Evolutionary conservation across 257 asterid genomes (phyloP), one percentile per base, ranked within the genome.

Genomic region (Vinca minor): DNA sequence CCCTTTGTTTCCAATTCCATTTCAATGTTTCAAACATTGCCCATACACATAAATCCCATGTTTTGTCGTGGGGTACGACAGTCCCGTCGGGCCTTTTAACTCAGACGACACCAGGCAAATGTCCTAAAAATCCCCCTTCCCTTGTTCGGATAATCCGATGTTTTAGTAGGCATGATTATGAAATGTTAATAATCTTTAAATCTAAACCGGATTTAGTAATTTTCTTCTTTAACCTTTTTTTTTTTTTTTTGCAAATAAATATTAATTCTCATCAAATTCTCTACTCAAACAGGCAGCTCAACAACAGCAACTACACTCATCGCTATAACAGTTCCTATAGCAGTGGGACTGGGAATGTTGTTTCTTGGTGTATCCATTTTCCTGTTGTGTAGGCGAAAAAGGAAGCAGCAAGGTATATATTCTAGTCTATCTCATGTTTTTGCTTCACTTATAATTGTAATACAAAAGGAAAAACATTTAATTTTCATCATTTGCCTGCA

Each of bases 341-440:
- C 65, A 34, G 75, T 68, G 26, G 54, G 69, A 4, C 54, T 59
- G 29, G 87, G 82, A 47, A 23, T 76, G n/a, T 31, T 85, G 62
- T 69, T 81, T 31, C 14, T 84, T n/a, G 54, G 65, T 39, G 64
- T 69, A 44, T 57, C 74, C 8, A 58, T 73, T 44, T 82, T 82
- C 86, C 71, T 85, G 63, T 44, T 84, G 17, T 68, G 75, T 57
- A 76, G 77, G 65, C 64, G 64, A 63, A 74, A 42, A 65, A 58
- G 59, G 48, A 81, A 75, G 70, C 21, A 39, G 10, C 52, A 6
- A 46, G 87, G 95, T 89, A 66, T 79, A 64, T 68, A 62, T 61
- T 63, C 61, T 67, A n/a, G 56, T 32, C 17, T 28, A 45, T 38
- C 17, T 29, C 28, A 21, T 18, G 7, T 8, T 45, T 18, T 49